Conservation (phyloP, 2,329 filamentous ascomycete genomes). For the Geoglossum cookeanum region DNA sequence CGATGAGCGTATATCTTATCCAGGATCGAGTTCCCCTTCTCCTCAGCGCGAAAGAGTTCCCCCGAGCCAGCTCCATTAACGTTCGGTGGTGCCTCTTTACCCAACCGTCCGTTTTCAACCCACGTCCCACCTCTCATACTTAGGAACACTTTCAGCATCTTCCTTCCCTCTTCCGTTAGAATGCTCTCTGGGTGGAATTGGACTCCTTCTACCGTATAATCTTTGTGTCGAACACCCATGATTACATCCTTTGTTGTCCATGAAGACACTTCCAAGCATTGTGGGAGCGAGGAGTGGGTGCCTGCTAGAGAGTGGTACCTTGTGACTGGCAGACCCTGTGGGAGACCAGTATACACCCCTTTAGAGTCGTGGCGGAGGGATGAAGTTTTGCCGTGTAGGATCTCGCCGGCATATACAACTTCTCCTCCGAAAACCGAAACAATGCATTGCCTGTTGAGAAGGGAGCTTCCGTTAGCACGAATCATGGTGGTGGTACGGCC, state of each 20-base stretch:
- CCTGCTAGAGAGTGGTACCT: constrained; percentile 93
- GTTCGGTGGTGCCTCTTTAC: constrained; percentile 15
- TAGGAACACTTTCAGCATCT: constrained; percentile 87
- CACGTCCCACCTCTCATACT: constrained; percentile 78
- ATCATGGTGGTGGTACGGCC: neutral
- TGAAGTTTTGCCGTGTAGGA: constrained; percentile 93
- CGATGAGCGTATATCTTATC: constrained; percentile 79
- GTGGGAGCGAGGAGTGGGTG: constrained; percentile 69
- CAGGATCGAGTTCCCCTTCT: constrained; percentile 65
- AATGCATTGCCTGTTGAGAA: constrained; percentile 58
- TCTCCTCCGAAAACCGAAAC: constrained; percentile 83
- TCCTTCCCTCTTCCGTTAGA: constrained; percentile 67
- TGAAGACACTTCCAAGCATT: constrained; percentile 73
- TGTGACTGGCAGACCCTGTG: constrained; percentile 70
- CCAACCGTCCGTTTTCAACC: constrained; percentile 52
- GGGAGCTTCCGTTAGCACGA: neutral
- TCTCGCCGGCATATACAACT: constrained; percentile 85
- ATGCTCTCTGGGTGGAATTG: constrained; percentile 98
- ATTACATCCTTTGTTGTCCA: constrained; percentile 75
- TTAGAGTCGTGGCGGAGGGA: constrained; percentile 73
- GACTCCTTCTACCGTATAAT: constrained; percentile 80
- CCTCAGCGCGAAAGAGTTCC: constrained; percentile 8
- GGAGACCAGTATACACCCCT: constrained; percentile 73
- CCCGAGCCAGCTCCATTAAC: constrained; percentile 7
- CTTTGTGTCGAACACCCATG: constrained; percentile 90